Percentiles rank a stretch among this genome's conserved stretches.
These are phyloP conservation scores for Blastobotrys persicus DNA, from an alignment of 1,139 yeast genomes.

Conservation along the genomic window DNA sequence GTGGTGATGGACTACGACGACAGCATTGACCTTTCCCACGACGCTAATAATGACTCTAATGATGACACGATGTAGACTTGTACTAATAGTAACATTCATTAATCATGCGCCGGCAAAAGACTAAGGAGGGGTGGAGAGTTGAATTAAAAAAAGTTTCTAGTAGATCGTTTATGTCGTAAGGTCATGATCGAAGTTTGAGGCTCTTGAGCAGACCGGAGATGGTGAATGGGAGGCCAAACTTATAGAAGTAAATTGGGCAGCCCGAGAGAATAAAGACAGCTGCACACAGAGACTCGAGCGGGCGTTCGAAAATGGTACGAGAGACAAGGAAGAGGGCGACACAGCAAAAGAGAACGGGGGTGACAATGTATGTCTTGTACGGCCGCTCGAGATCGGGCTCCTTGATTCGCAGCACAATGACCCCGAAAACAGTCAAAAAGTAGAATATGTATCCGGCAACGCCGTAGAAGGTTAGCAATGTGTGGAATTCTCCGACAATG, in stretches of 20 bases:
- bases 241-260: constrained; percentile 35
- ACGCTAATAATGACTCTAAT: constrained; percentile 7
- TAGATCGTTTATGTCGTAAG: neutral
- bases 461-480: constrained; percentile 41
- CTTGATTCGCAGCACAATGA: constrained; percentile 36
- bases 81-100: no score
- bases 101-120: no score
- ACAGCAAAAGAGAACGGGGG: constrained; percentile 41
- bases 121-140: neutral
- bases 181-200: constrained; percentile 3
- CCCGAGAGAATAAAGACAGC: constrained; percentile 35
- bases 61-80: constrained; percentile 3
- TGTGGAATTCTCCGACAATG: constrained; percentile 39
- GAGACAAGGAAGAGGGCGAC: constrained; percentile 40
- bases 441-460: constrained; percentile 43
- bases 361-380: constrained; percentile 38
- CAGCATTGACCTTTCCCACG: neutral
- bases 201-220: neutral
- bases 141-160: neutral
- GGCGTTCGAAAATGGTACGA: constrained; percentile 38
- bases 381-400: constrained; percentile 41
- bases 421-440: constrained; percentile 41
- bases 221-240: constrained; percentile 20
- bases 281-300: constrained; percentile 35
- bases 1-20: constrained; percentile 14